Evolutionary conservation across 352 stramenopile species (phyloP).

Genomic region (Phytopythium kandeliae): DNA sequence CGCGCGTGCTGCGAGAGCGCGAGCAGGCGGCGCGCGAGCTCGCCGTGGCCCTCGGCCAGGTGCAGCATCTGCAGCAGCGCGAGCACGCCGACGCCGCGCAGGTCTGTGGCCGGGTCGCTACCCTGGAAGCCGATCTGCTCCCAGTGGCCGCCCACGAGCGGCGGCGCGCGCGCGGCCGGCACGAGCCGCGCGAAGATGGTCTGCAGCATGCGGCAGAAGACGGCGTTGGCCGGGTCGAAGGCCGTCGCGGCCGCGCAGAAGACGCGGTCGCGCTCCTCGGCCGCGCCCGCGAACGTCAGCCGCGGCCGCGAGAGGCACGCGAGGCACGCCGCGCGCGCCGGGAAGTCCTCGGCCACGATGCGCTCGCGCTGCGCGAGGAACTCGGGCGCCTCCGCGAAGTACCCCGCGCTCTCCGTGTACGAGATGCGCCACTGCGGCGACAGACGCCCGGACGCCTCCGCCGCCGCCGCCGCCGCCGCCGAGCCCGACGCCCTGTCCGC

Average conservation of each 20-base stretch:
- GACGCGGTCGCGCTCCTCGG: constrained; percentile 63
- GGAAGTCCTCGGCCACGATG: constrained; percentile 55
- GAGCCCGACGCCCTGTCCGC: constrained; percentile 13
- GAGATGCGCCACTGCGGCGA: constrained; percentile 20
- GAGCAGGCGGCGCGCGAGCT: constrained; percentile 45
- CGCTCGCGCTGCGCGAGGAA: constrained; percentile 34
- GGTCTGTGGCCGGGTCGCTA: constrained; percentile 80
- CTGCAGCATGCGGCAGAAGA: constrained; percentile 54
- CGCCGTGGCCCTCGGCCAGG: constrained; percentile 57
- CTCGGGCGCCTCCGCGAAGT: constrained; percentile 35
- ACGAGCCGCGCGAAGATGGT: constrained; percentile 57
- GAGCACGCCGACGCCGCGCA: constrained; percentile 81
- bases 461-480: no score
- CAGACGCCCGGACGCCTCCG: no score
- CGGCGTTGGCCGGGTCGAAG: constrained; percentile 36
- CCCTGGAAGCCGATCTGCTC: constrained; percentile 89
- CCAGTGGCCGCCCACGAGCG: constrained; percentile 72
- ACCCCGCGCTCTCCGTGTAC: constrained; percentile 36
- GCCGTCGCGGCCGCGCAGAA: constrained; percentile 62
- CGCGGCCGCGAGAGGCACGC: constrained; percentile 49
- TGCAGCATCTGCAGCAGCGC: constrained; percentile 83
- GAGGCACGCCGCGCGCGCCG: constrained; percentile 39
- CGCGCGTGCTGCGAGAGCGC: constrained; percentile 42
- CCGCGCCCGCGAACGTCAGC: constrained; percentile 43
- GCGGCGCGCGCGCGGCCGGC: constrained; percentile 17